These are phyloP conservation scores for Saururus chinensis DNA, from an alignment of 164 flowering plant genomes.

Conservation along the genomic window DNA sequence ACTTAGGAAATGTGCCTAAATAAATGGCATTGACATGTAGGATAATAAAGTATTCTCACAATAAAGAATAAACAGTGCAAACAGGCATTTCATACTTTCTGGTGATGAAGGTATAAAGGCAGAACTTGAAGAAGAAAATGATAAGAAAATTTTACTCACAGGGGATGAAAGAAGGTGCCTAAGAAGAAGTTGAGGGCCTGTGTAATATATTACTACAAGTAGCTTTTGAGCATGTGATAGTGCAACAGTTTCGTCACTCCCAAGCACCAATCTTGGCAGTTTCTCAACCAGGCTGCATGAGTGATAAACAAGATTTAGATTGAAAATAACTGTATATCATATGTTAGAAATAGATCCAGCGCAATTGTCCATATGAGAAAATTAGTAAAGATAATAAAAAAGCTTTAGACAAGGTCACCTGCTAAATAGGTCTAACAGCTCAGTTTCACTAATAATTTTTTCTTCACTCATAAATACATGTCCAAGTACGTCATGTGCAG, in stretches of 20 bases:
- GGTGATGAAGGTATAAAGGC: background rate
- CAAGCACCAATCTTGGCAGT: conserved; percentile 77
- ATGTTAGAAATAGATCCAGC: conserved; percentile 2
- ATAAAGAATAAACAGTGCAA: background rate
- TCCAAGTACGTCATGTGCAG: conserved; percentile 63
- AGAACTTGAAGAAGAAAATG: background rate
- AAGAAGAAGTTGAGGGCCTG: conserved; percentile 76
- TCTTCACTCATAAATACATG: conserved; percentile 26
- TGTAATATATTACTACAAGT: conserved; percentile 63
- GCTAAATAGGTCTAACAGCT: conserved; percentile 51
- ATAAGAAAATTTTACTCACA: conserved; percentile 28
- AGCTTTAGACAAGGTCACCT: conserved; percentile 33
- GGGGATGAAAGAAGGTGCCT: conserved; percentile 73
- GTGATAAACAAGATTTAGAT: background rate
- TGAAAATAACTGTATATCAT: conserved; percentile 1
- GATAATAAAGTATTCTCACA: no score
- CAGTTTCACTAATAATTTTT: conserved; percentile 33
- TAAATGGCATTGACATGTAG: no score
- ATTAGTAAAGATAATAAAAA: no score
- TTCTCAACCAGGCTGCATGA: conserved; percentile 59
- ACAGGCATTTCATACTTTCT: background rate
- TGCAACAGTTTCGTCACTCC: conserved; percentile 57
- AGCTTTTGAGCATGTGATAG: conserved; percentile 64
- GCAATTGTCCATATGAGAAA: background rate
- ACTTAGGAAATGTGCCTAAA: no score